Evolutionary conservation across 805 yeast species (phyloP), one percentile per base, ranked within the genome.

Genomic region (Candida rishiriensis): DNA sequence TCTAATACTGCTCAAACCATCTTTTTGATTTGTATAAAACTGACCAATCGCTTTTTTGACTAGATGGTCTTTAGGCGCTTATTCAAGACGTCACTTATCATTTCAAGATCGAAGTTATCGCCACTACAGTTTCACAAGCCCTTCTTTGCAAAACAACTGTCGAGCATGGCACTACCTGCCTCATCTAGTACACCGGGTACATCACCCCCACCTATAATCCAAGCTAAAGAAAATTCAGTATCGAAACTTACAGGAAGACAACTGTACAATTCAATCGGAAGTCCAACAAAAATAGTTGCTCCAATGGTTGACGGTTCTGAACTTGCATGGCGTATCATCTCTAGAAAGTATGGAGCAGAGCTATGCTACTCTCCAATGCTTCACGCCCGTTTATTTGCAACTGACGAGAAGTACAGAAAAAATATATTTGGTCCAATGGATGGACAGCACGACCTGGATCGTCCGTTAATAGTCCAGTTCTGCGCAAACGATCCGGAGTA

Each of bases 231-330:
- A 21, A 21, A 21, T 4, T 7, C 26, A 21, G 26, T 21, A 21
- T 5, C 7, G 26, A 21, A 21, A 21, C 26, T 21, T 16, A 54
- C 63, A 14, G 97, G 97, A 1, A 72, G 95, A 47, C 79, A 76
- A 39, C 73, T 93, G 1, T 91, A 69, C 60, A 74, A 85, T 36
- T 65, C 76, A 12, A 69, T 91, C 13, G 93, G 93, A 0, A 56
- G 66, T 17, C 99, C 99, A 2, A 77, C 72, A 40, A 87, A 85
- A 51, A 83, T 93, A 21, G 93, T 93, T 16, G 99, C 98, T 3
- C 99, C 99, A 1, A 91, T 93, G 97, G 99, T 93, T 15, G 99
- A 93, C 63, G 97, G 89, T 53, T 82, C 91, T 3, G 99, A 93
- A 59, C 72, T 93, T 15, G 98, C 96, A 2, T 93, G 98, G 98